Evolutionary conservation across 2,329 filamentous ascomycete species (phyloP).

Genomic region (Ceratocystis eucalypticola): DNA sequence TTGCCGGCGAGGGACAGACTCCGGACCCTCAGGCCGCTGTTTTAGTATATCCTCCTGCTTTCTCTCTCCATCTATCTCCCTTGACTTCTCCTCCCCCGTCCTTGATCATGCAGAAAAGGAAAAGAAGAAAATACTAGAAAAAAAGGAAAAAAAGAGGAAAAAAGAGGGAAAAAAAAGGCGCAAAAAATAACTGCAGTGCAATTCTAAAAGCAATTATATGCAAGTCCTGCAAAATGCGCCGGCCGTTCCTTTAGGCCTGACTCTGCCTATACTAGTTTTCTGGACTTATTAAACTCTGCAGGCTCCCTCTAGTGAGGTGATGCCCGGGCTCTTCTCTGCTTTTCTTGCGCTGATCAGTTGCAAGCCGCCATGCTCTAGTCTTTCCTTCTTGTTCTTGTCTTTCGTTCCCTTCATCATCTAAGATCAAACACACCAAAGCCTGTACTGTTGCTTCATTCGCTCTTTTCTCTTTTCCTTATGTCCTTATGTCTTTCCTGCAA

Average conservation of each 20-base stretch:
- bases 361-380: not conserved
- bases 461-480: no score
- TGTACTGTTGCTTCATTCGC: not conserved
- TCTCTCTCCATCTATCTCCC: not conserved
- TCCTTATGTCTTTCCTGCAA: not conserved
- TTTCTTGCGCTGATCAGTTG: not conserved
- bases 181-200: not conserved
- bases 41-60: not conserved
- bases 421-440: not conserved
- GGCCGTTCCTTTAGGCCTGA: not conserved
- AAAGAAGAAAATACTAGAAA: not conserved
- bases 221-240: not conserved
- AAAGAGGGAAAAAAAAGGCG: not conserved
- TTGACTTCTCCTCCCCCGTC: not conserved
- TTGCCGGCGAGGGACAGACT: not conserved
- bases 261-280: not conserved
- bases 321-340: not conserved
- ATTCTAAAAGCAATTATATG: not conserved
- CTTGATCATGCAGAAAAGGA: not conserved
- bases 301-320: not conserved
- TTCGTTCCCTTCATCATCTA: not conserved
- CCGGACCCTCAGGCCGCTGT: not conserved
- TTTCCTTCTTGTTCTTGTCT: constrained; percentile 1
- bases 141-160: not conserved
- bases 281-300: not conserved